These are phyloP conservation scores for Circinella umbellata DNA, from an alignment of 371 early-diverging fungal species.

Conservation along the genomic window DNA sequence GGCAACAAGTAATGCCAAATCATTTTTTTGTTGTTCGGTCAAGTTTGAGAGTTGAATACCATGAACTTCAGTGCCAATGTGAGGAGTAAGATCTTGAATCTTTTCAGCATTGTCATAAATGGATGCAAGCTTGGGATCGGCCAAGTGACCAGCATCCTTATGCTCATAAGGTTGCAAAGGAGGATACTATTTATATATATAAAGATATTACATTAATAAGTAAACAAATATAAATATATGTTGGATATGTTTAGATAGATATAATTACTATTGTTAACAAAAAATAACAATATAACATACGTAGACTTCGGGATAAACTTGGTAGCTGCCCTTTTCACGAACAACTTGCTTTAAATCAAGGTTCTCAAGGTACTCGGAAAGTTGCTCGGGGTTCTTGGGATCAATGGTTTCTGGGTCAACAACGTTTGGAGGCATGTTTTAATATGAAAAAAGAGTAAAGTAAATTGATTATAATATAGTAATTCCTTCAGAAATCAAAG, in stretches of 20 bases:
- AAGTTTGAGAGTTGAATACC: constrained; percentile 58
- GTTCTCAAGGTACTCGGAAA: constrained; percentile 31
- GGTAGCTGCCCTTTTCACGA: constrained; percentile 41
- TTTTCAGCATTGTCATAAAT: constrained; percentile 60
- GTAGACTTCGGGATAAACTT: constrained; percentile 42
- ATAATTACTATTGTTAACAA: neutral
- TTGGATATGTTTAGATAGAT: neutral
- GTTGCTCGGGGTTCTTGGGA: constrained; percentile 3
- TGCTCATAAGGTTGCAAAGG: constrained; percentile 38
- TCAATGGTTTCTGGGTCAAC: constrained; percentile 21
- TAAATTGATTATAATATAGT: too few relatives aligned
- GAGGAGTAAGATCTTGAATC: constrained; percentile 62
- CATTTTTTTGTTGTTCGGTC: constrained; percentile 60
- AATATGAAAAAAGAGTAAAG: neutral
- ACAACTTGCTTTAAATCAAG: constrained; percentile 39
- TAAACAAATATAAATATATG: neutral
- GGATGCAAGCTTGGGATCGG: constrained; percentile 64
- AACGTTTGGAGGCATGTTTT: constrained; percentile 17
- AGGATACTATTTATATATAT: constrained; percentile 32
- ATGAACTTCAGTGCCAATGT: constrained; percentile 73
- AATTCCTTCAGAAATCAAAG: too few relatives aligned
- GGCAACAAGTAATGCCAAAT: constrained; percentile 61
- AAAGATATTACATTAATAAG: too few relatives aligned
- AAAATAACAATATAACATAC: constrained; percentile 10
- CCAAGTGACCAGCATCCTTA: constrained; percentile 49